phyloP scores from a whole-genome alignment of 805 yeast species.

The Yamadazyma ubonensis region DNA sequence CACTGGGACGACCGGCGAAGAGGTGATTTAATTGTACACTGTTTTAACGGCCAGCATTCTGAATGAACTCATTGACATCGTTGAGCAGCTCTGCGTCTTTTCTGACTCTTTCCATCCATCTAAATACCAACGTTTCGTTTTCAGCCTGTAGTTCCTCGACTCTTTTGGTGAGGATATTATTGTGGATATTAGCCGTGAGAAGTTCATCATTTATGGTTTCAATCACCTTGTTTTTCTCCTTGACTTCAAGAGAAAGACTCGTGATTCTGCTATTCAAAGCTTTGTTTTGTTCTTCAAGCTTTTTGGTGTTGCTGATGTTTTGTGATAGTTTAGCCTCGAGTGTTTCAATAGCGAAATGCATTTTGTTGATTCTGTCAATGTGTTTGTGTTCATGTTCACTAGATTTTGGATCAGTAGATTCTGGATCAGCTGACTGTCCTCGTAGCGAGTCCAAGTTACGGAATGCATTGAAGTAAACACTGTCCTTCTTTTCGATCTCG shows the following conservation, averaged over 20 bases:
- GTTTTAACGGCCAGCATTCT: conserved; percentile 12
- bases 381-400: too few relatives aligned
- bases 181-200: conserved; percentile 58
- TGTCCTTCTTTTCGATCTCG: conserved; percentile 30
- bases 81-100: conserved; percentile 62
- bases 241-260: conserved; percentile 26
- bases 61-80: conserved; percentile 38
- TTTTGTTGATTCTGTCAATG: conserved; percentile 12
- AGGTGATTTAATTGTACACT: conserved; percentile 76
- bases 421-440: too few relatives aligned
- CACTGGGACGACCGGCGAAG: conserved; percentile 84
- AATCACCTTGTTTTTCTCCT: conserved; percentile 54
- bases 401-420: too few relatives aligned
- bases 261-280: conserved; percentile 21
- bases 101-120: conserved; percentile 45
- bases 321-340: conserved; percentile 17
- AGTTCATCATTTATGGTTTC: conserved; percentile 68
- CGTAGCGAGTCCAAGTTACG: conserved; percentile 23
- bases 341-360: conserved; percentile 23
- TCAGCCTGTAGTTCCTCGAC: conserved; percentile 44
- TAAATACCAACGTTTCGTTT: conserved; percentile 47
- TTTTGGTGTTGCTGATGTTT: conserved; percentile 13
- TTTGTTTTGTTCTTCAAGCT: conserved; percentile 18
- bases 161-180: conserved; percentile 42
- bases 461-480: conserved; percentile 33